A percentile compares a stretch with the other conserved stretches of the same genome.
Conservation (phyloP, 352 stramenopile species). For the Phytophthora niederhauseri region DNA sequence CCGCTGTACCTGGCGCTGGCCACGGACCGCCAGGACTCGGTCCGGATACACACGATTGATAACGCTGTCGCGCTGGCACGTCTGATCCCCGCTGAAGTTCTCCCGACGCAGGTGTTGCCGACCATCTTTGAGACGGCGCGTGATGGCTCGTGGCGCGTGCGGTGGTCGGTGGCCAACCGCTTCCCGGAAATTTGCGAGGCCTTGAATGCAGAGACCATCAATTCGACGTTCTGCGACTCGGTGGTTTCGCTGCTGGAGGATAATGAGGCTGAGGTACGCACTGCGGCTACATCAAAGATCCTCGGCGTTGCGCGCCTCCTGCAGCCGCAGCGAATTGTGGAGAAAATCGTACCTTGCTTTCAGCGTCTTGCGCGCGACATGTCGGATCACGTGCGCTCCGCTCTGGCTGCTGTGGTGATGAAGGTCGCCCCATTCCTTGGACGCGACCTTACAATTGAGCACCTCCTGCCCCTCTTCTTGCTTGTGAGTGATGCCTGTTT, state of each 20-base stretch:
- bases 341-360: constrained; percentile 86
- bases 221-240: constrained; percentile 76
- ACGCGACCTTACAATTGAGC: constrained; percentile 92
- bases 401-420: constrained; percentile 95
- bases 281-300: constrained; percentile 93
- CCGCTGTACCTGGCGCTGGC: constrained; percentile 85
- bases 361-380: constrained; percentile 96
- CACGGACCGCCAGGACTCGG: constrained; percentile 95
- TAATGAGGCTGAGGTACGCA: constrained; percentile 97
- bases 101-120: constrained; percentile 89
- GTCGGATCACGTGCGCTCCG: constrained; percentile 96
- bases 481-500: constrained; percentile 50
- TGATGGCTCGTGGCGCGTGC: constrained; percentile 98
- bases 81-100: constrained; percentile 72
- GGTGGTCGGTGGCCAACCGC: constrained; percentile 97
- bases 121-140: constrained; percentile 92
- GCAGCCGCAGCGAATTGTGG: constrained; percentile 68
- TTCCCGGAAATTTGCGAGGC: constrained; percentile 94
- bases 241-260: constrained; percentile 97
- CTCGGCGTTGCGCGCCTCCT: constrained; percentile 59
- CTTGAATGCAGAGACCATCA: constrained; percentile 76
- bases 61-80: constrained; percentile 96
- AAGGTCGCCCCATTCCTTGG: constrained; percentile 95
- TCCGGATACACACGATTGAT: constrained; percentile 97
- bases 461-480: constrained; percentile 96